Evolutionary conservation across 2,329 filamentous ascomycete species (phyloP).

Genomic region (Trichoderma brevicompactum): DNA sequence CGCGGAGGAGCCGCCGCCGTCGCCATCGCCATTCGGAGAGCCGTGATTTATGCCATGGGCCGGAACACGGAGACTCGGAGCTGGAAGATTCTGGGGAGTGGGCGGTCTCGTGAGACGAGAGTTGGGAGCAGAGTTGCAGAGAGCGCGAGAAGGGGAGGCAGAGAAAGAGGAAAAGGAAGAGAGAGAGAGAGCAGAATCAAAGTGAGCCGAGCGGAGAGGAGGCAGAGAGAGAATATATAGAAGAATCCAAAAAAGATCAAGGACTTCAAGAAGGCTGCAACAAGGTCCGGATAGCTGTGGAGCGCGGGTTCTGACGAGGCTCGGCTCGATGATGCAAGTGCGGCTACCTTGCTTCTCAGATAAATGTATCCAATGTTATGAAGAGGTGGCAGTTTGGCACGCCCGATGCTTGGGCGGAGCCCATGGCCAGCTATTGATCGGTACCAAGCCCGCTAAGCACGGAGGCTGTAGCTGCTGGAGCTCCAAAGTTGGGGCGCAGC

Average conservation of each 20-base stretch:
- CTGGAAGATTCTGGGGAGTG: neutral
- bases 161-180: neutral
- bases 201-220: neutral
- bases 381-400: too few relatives aligned
- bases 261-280: neutral
- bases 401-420: too few relatives aligned
- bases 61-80: neutral
- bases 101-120: neutral
- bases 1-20: slow-evolving; percentile 33
- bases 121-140: too few relatives aligned
- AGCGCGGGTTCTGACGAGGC: neutral
- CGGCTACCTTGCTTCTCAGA: neutral
- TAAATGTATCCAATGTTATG: neutral
- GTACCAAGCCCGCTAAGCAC: too few relatives aligned
- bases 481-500: too few relatives aligned
- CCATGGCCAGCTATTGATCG: too few relatives aligned
- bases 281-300: neutral
- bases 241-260: neutral
- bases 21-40: slow-evolving; percentile 16
- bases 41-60: slow-evolving; percentile 34
- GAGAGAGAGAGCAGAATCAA: neutral
- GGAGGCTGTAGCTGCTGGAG: too few relatives aligned
- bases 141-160: too few relatives aligned
- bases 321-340: slow-evolving; percentile 15
- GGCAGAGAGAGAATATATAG: neutral